A percentile compares a stretch with the other conserved stretches of the same genome.
phyloP scores from a whole-genome alignment of 1,139 yeast genomes.

The Magnusiomyces starmeri region DNA sequence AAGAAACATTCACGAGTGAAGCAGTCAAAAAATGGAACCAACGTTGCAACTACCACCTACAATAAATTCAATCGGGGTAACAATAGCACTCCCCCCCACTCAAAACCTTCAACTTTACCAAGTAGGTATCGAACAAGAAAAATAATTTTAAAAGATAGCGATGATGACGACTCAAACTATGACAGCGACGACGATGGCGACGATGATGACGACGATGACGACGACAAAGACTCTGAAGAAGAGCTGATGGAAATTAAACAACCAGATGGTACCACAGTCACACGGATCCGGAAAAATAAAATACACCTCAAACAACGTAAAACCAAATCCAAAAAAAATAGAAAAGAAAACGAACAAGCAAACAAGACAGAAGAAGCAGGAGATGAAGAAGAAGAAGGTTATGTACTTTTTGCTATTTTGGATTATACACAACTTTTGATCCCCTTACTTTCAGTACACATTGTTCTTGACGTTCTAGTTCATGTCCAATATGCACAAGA shows the following conservation, averaged over 20 bases:
- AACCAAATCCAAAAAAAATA: neutral
- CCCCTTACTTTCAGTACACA: slow-evolving; percentile 32
- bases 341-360: neutral
- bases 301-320: neutral
- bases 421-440: slow-evolving; percentile 31
- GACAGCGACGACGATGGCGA: neutral
- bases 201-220: neutral
- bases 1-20: neutral
- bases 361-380: neutral
- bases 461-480: slow-evolving; percentile 32
- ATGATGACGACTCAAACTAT: neutral
- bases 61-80: neutral
- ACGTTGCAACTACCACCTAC: neutral
- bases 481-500: slow-evolving; percentile 29
- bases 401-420: slow-evolving; percentile 26
- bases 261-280: slow-evolving; percentile 3
- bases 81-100: neutral
- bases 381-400: slow-evolving; percentile 25
- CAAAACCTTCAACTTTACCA: neutral
- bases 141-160: neutral
- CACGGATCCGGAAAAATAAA: neutral
- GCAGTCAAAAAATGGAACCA: neutral
- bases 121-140: neutral
- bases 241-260: neutral
- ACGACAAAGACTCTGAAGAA: neutral